phyloP scores from a whole-genome alignment of 1,139 yeast genomes.

The Meyerozyma carpophila region DNA sequence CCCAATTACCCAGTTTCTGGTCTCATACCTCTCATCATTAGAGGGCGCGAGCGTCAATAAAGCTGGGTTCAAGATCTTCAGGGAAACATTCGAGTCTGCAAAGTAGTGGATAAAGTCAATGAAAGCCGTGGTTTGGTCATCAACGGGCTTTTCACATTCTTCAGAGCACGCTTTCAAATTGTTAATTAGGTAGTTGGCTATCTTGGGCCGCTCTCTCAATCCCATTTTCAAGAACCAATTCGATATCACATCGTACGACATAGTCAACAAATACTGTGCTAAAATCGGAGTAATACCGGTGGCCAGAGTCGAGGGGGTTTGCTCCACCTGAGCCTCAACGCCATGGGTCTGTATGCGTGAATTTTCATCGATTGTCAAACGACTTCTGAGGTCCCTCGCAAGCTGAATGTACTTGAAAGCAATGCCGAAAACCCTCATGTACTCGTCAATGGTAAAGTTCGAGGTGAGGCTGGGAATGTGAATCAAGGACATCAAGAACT shows the following conservation, averaged over 20 bases:
- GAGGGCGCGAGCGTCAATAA: slow-evolving; percentile 7
- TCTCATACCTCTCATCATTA: slow-evolving; percentile 16
- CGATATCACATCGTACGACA: slow-evolving; percentile 66
- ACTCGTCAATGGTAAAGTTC: slow-evolving; percentile 73
- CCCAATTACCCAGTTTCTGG: slow-evolving; percentile 61
- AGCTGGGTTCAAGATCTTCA: slow-evolving; percentile 32
- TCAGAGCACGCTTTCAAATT: slow-evolving; percentile 44
- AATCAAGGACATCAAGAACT: slow-evolving; percentile 63
- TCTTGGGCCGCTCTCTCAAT: slow-evolving; percentile 49
- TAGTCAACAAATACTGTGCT: slow-evolving; percentile 54
- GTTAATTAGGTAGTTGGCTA: slow-evolving; percentile 60
- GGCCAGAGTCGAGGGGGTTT: slow-evolving; percentile 45
- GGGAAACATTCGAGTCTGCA: slow-evolving; percentile 60
- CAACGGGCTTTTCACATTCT: slow-evolving; percentile 22
- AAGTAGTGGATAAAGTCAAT: slow-evolving; percentile 66
- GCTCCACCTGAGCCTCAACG: slow-evolving; percentile 36
- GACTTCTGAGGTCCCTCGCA: slow-evolving; percentile 46
- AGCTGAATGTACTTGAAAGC: slow-evolving; percentile 76
- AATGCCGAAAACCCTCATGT: slow-evolving; percentile 75
- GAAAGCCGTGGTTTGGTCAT: slow-evolving; percentile 55
- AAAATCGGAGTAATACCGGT: slow-evolving; percentile 41
- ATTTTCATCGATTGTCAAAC: slow-evolving; percentile 6
- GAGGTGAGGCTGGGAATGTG: slow-evolving; percentile 64
- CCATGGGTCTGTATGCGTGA: slow-evolving; percentile 29
- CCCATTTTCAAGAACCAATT: slow-evolving; percentile 70